Base-by-base conservation (phyloP, 2,329 filamentous ascomycete genomes). In the Pseudophaeomoniella oleicola region DNA sequence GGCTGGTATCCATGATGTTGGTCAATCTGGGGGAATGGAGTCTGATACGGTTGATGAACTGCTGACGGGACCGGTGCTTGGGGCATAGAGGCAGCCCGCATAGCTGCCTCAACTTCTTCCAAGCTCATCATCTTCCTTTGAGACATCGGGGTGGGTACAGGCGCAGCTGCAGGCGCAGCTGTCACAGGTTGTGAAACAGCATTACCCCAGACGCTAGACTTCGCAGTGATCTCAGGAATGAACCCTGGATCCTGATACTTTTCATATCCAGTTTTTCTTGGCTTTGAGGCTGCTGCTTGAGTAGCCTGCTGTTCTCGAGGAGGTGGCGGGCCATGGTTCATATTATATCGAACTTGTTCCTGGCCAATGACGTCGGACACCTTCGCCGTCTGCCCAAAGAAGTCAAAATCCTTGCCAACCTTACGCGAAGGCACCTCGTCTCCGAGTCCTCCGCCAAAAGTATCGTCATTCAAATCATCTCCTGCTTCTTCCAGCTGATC, bases 391-490 rank as follows among this genome's bases (percentile, higher is more conserved):
- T 83, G 78, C 30, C 87, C 87, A 46, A 92, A 93, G 61, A 96
- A 98, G 58, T 98, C 90, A 51, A 96, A 96, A 58, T 98, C 88
- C 56, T 83, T 92, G 53, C 87, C 87, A 40, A 90, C 74, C 9
- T 66, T 50, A 46, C 68, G 60, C 36, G 56, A 66, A 18, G 66
- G 58, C 27, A 56, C 46, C 13, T 56, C 52, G 13, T 56, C 62
- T 22, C 58, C 61, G 19, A 58, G 60, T 39, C 65, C 69, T 39
- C 59, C 60, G 41, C 73, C 83, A 54, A 98, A 98, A 2, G 90
- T 98, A 55, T 96, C 90, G 50, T 96, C 85, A 58, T 98, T 98
- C 69, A 94, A 85, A 35, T 73, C 85, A 65, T 98, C 90, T 51
- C 88, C 83, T 14, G 82, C 79, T 55, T 98, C 88, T 50, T 94